These are phyloP conservation scores for Colletotrichum tofieldiae DNA, from an alignment of 2,329 filamentous ascomycete species.

Conservation along the genomic window DNA sequence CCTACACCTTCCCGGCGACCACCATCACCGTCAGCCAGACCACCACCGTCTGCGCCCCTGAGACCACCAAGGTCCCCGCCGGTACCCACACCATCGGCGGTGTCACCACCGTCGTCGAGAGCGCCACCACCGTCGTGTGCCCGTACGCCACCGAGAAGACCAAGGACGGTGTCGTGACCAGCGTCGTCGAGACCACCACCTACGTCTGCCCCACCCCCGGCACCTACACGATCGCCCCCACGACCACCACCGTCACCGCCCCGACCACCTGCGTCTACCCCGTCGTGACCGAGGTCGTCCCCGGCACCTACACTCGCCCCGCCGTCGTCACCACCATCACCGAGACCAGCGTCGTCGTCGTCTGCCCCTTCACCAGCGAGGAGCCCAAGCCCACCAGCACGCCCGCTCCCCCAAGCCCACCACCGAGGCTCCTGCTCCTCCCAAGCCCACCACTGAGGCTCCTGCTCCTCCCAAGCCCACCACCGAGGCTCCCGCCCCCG, in stretches of 20 bases:
- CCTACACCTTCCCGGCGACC: slow-evolving; percentile 82
- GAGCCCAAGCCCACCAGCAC: slow-evolving; percentile 49
- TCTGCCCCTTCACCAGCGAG: slow-evolving; percentile 76
- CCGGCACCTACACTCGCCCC: slow-evolving; percentile 82
- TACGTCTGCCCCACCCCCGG: slow-evolving; percentile 82
- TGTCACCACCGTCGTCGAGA: slow-evolving; percentile 79
- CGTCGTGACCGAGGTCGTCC: slow-evolving; percentile 73
- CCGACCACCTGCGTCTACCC: slow-evolving; percentile 75
- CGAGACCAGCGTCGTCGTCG: slow-evolving; percentile 77
- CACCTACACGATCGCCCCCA: slow-evolving; percentile 82
- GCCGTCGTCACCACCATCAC: slow-evolving; percentile 78
- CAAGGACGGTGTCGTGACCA: slow-evolving; percentile 73
- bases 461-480: slow-evolving; percentile 46
- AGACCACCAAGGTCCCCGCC: slow-evolving; percentile 72
- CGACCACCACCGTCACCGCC: slow-evolving; percentile 71
- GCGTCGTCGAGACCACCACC: slow-evolving; percentile 77
- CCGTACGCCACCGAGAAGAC: slow-evolving; percentile 78
- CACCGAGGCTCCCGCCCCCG: slow-evolving; percentile 40
- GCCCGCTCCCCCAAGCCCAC: slow-evolving; percentile 45
- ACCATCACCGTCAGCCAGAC: slow-evolving; percentile 78
- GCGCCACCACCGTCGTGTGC: slow-evolving; percentile 78
- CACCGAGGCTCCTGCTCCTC: slow-evolving; percentile 43
- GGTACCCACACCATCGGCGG: slow-evolving; percentile 81
- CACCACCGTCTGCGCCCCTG: slow-evolving; percentile 77
- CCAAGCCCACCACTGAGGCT: slow-evolving; percentile 46